Percentiles rank a stretch among this genome's conserved stretches.
Conservation (phyloP, 2,329 filamentous ascomycete species). For the Fusarium marasasianum region DNA sequence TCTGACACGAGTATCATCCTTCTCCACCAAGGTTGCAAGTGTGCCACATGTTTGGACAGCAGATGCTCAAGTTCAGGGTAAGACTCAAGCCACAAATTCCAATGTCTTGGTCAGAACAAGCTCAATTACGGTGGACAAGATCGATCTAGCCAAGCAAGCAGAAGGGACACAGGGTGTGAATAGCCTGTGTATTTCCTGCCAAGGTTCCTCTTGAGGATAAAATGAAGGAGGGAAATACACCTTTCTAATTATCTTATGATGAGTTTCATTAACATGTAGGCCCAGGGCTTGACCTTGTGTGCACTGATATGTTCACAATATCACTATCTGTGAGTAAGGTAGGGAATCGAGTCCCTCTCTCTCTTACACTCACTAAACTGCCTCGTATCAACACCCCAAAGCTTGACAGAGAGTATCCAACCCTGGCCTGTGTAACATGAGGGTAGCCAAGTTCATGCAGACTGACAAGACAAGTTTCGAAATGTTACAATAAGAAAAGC, state of each 20-base stretch:
- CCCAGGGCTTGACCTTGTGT: too few species aligned
- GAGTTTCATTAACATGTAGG: background rate
- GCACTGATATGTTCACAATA: background rate
- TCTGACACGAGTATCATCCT: constrained; percentile 44
- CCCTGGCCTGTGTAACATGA: constrained; percentile 15
- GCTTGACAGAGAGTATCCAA: background rate
- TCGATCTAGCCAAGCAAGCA: constrained; percentile 7
- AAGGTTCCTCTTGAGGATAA: background rate
- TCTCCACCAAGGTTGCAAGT: constrained; percentile 29
- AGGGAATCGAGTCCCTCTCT: background rate
- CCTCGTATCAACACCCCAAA: background rate
- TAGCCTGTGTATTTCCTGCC: background rate
- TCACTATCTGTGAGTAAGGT: background rate
- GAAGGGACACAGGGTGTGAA: background rate
- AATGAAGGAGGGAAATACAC: background rate
- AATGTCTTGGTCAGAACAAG: constrained; percentile 8
- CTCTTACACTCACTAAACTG: background rate
- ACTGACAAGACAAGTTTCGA: constrained; percentile 12
- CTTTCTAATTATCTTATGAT: background rate
- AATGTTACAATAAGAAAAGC: constrained; percentile 7
- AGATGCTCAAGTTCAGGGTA: constrained; percentile 8
- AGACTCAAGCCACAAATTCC: constrained; percentile 20
- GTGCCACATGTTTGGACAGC: constrained; percentile 38
- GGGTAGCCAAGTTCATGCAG: constrained; percentile 17
- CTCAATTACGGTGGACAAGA: constrained; percentile 5